phyloP scores from a whole-genome alignment of 768 basidiomycete genomes.

The Pleurotus cornucopiae region DNA sequence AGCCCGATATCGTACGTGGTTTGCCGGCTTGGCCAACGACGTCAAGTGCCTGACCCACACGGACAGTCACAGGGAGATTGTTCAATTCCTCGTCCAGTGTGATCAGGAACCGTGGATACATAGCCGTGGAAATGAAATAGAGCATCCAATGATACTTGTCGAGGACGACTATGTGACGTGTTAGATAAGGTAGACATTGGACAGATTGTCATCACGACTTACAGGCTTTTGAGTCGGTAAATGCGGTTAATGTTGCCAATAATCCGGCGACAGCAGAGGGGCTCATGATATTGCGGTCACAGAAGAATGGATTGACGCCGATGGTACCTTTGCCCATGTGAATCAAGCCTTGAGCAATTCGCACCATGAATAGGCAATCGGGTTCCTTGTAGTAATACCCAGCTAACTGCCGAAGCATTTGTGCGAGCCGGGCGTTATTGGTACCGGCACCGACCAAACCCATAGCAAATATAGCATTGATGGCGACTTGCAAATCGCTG shows the following conservation, averaged over 20 bases:
- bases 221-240: slow-evolving; percentile 94
- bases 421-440: slow-evolving; percentile 96
- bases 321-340: slow-evolving; percentile 99
- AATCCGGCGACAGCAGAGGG: slow-evolving; percentile 87
- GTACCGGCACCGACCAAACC: slow-evolving; percentile 96
- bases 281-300: slow-evolving; percentile 86
- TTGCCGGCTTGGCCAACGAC: slow-evolving; percentile 98
- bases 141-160: slow-evolving; percentile 99
- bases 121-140: slow-evolving; percentile 91
- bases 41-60: slow-evolving; percentile 95
- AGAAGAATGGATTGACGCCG: slow-evolving; percentile 95
- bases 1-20: slow-evolving; percentile 92
- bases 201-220: slow-evolving; percentile 29
- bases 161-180: slow-evolving; percentile 65
- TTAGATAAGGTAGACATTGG: not conserved
- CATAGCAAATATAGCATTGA: slow-evolving; percentile 98
- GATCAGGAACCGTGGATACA: slow-evolving; percentile 98
- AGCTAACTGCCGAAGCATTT: slow-evolving; percentile 95
- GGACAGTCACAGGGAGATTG: slow-evolving; percentile 82
- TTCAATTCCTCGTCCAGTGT: slow-evolving; percentile 92
- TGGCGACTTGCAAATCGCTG: slow-evolving; percentile 93
- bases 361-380: slow-evolving; percentile 93
- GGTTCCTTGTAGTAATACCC: slow-evolving; percentile 99
- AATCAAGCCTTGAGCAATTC: slow-evolving; percentile 93
- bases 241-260: slow-evolving; percentile 82